Base-by-base conservation (phyloP, 2,329 filamentous ascomycete species). In the Pestalotiopsis sp. region DNA sequence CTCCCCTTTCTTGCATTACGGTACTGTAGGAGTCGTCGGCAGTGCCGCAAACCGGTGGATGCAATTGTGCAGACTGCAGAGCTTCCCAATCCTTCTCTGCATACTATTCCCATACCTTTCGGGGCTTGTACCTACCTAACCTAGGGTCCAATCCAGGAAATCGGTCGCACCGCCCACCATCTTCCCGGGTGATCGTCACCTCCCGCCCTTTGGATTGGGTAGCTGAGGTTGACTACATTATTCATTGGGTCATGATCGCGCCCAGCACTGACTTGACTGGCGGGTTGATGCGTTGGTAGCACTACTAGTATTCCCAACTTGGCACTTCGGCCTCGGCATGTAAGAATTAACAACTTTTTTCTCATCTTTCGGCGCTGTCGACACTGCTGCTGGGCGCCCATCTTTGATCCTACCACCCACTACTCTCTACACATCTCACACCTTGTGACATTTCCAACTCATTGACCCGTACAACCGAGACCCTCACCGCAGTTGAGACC, bases 221-320 rank as follows among this genome's bases (percentile, higher is more conserved):
- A n/a, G 36, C 25, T 52, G 31, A 36, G 61, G 23, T 12, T 5
- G 27, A 13, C 20, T 65, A 23, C n/a, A 25, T 65, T 49, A 49
- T 65, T 23, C 38, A 49, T 49, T 65, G 62, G 62, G 62, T 65
- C 62, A 49, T 49, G 59, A 62, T 52, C 45, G 45, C 45, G 45
- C 20, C 17, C 17, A 52, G 45, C 17, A 52, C 45, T 52, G 45
- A 52, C 45, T 52, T 52, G 45, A 52, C 17, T n/a, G 45, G 45
- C 45, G 45, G 45, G 17, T 52, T 52, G 45, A 52, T 52, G 45
- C 45, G 45, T 20, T 52, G 45, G 45, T 52, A 52, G 45, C 45
- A 52, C 45, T 36, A 6, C 31, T 61, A 36, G 57, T 61, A 61
- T 27, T 61, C 57, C 57, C 23, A 61, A 61, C 11, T 23, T 61